Evolutionary conservation across 345 rosid species (phyloP).

Genomic region (Populus alba): DNA sequence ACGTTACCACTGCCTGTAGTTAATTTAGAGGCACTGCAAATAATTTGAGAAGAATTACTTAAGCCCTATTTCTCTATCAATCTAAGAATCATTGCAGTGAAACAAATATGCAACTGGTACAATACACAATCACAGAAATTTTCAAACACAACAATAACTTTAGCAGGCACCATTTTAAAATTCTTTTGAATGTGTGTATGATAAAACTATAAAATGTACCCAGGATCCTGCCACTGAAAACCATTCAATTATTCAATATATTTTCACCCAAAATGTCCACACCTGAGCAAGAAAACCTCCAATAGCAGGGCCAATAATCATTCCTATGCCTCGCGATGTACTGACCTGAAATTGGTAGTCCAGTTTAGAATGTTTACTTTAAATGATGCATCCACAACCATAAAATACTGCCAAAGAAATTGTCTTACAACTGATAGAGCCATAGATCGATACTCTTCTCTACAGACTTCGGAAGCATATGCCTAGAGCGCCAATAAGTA

Average conservation of each 20-base stretch:
- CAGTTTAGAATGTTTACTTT: background rate
- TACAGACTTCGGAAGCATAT: constrained; percentile 24
- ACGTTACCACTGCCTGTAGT: too few species aligned
- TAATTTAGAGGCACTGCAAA: too few species aligned
- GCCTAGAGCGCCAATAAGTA: constrained; percentile 3
- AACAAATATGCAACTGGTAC: too few species aligned
- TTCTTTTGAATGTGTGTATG: too few species aligned
- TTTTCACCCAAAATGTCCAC: background rate
- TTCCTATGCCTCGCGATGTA: constrained; percentile 24
- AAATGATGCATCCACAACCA: background rate
- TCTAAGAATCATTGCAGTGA: too few species aligned
- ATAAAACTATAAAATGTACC: background rate
- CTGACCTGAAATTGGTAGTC: constrained; percentile 10
- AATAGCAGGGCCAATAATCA: constrained; percentile 27
- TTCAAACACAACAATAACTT: too few species aligned
- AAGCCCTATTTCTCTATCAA: too few species aligned
- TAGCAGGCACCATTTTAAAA: too few species aligned
- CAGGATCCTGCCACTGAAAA: background rate
- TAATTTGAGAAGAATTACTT: too few species aligned
- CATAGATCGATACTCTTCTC: constrained; percentile 22
- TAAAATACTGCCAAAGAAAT: constrained; percentile 1
- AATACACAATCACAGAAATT: too few species aligned
- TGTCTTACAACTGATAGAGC: constrained; percentile 16
- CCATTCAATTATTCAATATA: background rate
- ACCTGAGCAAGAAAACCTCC: constrained; percentile 33